phyloP scores from a whole-genome alignment of 768 basidiomycete genomes.

The Dendrothele bispora region DNA sequence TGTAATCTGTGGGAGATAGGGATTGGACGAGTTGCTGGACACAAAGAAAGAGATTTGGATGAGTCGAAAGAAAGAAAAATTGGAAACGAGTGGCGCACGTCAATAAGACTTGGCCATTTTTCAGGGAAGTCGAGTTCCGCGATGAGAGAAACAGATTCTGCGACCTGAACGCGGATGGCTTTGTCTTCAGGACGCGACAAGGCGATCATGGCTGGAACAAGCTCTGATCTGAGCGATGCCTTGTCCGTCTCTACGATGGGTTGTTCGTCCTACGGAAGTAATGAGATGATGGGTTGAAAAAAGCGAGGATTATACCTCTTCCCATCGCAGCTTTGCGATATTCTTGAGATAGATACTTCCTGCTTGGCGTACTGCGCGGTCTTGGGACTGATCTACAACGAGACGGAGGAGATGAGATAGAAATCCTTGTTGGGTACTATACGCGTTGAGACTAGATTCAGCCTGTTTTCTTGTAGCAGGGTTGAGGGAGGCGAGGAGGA shows the following conservation, averaged over 20 bases:
- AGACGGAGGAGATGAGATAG: conserved; percentile 75
- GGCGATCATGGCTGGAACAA: conserved; percentile 90
- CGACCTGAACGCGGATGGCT: conserved; percentile 78
- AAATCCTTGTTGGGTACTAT: conserved; percentile 78
- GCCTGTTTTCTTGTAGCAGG: conserved; percentile 75
- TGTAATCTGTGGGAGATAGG: conserved; percentile 78
- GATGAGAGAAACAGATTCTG: conserved; percentile 90
- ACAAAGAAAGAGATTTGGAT: not conserved
- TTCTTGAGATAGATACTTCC: conserved; percentile 94
- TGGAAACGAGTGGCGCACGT: conserved; percentile 52
- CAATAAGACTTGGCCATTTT: conserved; percentile 86
- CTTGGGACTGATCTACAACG: conserved; percentile 65
- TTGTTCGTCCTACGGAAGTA: conserved; percentile 57
- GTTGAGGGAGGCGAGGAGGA: conserved; percentile 72
- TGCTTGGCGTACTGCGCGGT: conserved; percentile 75
- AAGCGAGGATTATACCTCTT: conserved; percentile 53
- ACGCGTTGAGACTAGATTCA: conserved; percentile 68
- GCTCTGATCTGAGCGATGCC: conserved; percentile 63
- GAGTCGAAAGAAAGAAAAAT: conserved; percentile 1
- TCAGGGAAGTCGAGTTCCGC: conserved; percentile 90
- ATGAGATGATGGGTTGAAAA: not conserved
- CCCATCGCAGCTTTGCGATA: conserved; percentile 83
- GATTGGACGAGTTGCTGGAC: conserved; percentile 84
- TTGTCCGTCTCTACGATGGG: conserved; percentile 76
- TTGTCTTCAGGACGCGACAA: conserved; percentile 77